phyloP scores from a whole-genome alignment of 2,329 filamentous ascomycete species.

The Elsinoe fawcettii region DNA sequence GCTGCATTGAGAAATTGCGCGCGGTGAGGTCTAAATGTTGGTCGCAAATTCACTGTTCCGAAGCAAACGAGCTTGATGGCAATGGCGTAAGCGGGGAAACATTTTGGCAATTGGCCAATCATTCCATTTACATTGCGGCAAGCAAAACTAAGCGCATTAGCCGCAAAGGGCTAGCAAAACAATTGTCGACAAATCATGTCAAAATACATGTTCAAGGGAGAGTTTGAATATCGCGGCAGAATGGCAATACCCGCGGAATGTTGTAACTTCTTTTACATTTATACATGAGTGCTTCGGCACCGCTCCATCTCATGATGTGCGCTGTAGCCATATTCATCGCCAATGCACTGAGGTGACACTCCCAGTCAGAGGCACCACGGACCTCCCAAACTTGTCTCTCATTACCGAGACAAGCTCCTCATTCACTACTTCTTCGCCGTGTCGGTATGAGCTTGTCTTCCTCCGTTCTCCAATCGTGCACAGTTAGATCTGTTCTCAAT shows the following conservation, averaged over 20 bases:
- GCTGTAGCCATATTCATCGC: neutral
- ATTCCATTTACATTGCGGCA: neutral
- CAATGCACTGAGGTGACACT: too few species aligned
- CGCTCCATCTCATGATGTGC: neutral
- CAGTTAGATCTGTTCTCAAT: conserved; percentile 14
- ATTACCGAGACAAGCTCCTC: too few species aligned
- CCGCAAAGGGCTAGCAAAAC: neutral
- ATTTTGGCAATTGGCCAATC: conserved; percentile 6
- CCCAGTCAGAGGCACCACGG: too few species aligned
- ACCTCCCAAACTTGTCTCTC: too few species aligned
- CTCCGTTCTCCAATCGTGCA: neutral
- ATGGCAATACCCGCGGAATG: neutral
- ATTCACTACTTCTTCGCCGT: too few species aligned
- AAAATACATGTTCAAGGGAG: neutral
- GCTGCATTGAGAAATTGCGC: conserved; percentile 1
- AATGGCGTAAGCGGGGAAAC: conserved; percentile 15
- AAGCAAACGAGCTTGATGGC: conserved; percentile 3
- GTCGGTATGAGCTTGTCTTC: too few species aligned
- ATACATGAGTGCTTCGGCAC: neutral
- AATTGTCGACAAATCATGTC: neutral
- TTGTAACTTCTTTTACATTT: neutral
- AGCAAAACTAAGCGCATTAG: neutral
- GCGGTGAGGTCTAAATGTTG: neutral
- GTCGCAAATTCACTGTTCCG: neutral
- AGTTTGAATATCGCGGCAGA: neutral